Evolutionary conservation across 495 filamentous ascomycete species (phyloP).

Genomic region (Aspergillus avenaceus): DNA sequence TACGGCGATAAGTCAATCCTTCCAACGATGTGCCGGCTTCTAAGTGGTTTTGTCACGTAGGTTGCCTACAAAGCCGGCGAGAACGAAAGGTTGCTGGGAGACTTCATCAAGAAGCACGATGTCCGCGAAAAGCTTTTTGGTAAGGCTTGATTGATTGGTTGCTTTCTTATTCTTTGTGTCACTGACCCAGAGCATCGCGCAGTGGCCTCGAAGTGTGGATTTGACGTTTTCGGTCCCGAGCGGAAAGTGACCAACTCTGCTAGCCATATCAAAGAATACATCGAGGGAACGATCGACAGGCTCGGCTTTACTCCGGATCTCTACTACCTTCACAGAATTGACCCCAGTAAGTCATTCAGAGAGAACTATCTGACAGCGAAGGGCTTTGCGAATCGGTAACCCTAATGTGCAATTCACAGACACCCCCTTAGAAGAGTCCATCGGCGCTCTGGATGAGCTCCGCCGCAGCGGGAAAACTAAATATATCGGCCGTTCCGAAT

Average conservation of each 20-base stretch:
- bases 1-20: conserved; percentile 35
- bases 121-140: conserved; percentile 44
- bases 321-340: conserved; percentile 39
- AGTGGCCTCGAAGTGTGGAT: conserved; percentile 49
- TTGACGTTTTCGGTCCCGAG: conserved; percentile 28
- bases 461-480: conserved; percentile 44
- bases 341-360: conserved; percentile 41
- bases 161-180: neutral
- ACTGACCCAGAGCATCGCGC: too few relatives aligned
- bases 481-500: conserved; percentile 44
- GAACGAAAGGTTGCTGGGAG: conserved; percentile 48
- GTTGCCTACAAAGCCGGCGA: conserved; percentile 45
- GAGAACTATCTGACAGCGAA: neutral
- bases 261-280: conserved; percentile 46
- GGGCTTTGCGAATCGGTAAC: too few relatives aligned
- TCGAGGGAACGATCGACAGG: conserved; percentile 48
- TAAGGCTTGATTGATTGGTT: too few relatives aligned
- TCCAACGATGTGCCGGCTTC: too few relatives aligned
- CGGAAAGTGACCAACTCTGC: conserved; percentile 42
- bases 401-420: too few relatives aligned
- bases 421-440: conserved; percentile 45
- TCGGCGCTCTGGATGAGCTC: conserved; percentile 41
- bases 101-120: conserved; percentile 51
- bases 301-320: conserved; percentile 46
- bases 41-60: too few relatives aligned